These are phyloP conservation scores for Eucalyptus guilfoylei DNA, from an alignment of 345 rosid genomes.

Conservation along the genomic window DNA sequence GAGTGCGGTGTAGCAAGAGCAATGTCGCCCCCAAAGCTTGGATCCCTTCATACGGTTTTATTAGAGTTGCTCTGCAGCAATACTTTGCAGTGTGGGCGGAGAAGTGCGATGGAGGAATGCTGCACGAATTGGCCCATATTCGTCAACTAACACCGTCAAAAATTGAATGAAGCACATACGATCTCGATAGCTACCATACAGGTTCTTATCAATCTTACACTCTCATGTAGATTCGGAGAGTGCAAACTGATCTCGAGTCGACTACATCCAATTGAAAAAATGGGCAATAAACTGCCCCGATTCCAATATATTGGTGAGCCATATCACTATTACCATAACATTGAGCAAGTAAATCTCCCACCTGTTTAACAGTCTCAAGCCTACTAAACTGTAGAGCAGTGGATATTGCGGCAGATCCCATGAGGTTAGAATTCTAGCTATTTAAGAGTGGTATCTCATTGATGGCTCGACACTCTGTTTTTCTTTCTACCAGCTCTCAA, in stretches of 20 bases:
- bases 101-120: background rate
- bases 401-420: too few species aligned
- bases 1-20: too few species aligned
- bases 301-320: background rate
- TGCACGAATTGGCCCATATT: too few species aligned
- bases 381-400: too few species aligned
- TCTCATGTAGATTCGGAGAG: background rate
- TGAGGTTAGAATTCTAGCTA: too few species aligned
- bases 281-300: background rate
- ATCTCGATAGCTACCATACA: background rate
- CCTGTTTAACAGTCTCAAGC: background rate
- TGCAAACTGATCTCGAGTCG: background rate
- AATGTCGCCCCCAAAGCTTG: too few species aligned
- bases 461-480: too few species aligned
- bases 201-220: background rate
- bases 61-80: too few species aligned
- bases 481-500: too few species aligned
- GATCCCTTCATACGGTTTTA: too few species aligned
- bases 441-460: too few species aligned
- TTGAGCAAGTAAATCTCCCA: background rate
- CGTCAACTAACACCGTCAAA: background rate
- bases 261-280: background rate
- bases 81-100: background rate
- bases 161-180: background rate
- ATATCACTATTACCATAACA: background rate